Evolutionary conservation across 2,329 filamentous ascomycete genomes (phyloP), one percentile per base, ranked within the genome.

Genomic region (Cryphonectria naterciae): DNA sequence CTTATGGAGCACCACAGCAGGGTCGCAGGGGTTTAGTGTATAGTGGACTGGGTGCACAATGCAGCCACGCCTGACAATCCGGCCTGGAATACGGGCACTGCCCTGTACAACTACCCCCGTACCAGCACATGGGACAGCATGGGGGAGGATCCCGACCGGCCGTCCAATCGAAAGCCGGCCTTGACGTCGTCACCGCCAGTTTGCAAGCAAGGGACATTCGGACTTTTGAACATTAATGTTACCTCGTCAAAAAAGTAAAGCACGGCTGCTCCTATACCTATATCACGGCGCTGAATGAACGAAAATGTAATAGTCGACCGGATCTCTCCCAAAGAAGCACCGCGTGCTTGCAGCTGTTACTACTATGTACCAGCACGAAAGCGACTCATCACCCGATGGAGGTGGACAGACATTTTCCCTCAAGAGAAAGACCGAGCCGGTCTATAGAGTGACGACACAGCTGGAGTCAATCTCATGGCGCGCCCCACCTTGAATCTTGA

Each of bases 181-280:
- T 39, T n/a, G 56, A 58, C 58, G 17, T 15, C 67, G 69, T 70
- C 69, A 70, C 69, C 69, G 69, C 69, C 66, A 68, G 37, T 70
- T 70, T 64, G 60, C 61, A 37, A 46, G 60, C 65, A 58, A 58
- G 65, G 68, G 43, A 62, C 32, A 37, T 49, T 13, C 43, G 43
- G 43, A 5, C 19, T 49, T 15, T 19, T 60, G 58, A 6, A 35
- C 54, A 32, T 15, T 15, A 10, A 39, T 61, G 58, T 8, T 35
- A 61, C 58, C 32, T 61, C 32, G 32, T 61, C 58, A 25, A n/a
- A 49, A 49, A 15, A 15, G 15, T 32, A 5, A n/a, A 22, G 19
- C 35, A 39, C 22, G 19, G 35, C 54, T 58, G n/a, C 54, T 19
- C 54, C 28, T 58, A 15, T n/a, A 28, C 19, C 25, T 58, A 13